Evolutionary conservation across 2,329 filamentous ascomycete species (phyloP), one percentile per base, ranked within the genome.

Genomic region (Colletotrichum echinochloae): DNA sequence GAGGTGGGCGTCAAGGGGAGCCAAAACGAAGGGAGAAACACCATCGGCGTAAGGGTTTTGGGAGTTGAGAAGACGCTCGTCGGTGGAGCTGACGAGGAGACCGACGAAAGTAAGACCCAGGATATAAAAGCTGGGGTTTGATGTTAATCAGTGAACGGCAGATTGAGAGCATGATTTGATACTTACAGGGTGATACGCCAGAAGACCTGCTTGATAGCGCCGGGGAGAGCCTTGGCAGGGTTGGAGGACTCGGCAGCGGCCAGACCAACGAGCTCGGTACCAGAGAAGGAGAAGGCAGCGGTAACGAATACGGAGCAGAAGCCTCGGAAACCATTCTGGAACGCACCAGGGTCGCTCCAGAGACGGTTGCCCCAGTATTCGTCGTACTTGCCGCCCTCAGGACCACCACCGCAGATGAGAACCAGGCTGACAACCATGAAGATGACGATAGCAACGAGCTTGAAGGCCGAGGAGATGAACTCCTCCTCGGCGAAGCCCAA

Each of bases 121-220:
- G 48, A 86, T 77, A 73, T 86, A 87, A 75, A 86, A 86, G 33
- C 67, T 70, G 5, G 6, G 3, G 14, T 2, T 4, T 8, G 20
- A 20, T 1, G 59, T 77, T 20, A 76, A 68, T n/a, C n/a, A 18
- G 18, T 5, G 37, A 1, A 6, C 5, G 16, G n/a, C 9, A 61
- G 7, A 37, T 1, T 16, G 2, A 23, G 2, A 2, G 16, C 16
- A 11, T 30, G 33, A 18, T 14, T 18, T 2, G 30, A 4, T n/a
- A 49, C 67, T 56, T 35, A 78, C 72, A 86, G 77, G n/a, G 83
- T 83, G 73, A 86, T 84, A 77, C 84, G 83, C 84, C 84, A 86
- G 74, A 86, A 86, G 39, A 86, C 92, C 80, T 95, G 93, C 83
- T 94, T 95, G 76, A 94, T 89, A 2, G 94, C 93, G 28, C 89